These are phyloP conservation scores for Termitomyces sp. DNA, from an alignment of 768 basidiomycete species.

Conservation along the genomic window DNA sequence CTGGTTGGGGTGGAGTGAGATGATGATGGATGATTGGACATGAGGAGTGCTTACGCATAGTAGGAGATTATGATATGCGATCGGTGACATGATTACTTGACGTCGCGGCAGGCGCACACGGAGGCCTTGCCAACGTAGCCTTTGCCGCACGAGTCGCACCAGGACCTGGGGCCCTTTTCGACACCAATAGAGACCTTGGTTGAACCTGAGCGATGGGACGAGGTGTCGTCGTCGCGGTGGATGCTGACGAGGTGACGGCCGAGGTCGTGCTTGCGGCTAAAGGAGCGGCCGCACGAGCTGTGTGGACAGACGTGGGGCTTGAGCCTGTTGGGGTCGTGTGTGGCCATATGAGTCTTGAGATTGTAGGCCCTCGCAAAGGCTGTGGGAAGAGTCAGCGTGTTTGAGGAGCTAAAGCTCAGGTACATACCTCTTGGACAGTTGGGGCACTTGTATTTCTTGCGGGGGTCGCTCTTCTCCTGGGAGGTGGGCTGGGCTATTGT, in stretches of 20 bases:
- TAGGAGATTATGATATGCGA: slow-evolving; percentile 15
- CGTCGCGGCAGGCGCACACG: slow-evolving; percentile 60
- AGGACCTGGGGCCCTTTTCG: slow-evolving; percentile 54
- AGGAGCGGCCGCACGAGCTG: slow-evolving; percentile 81
- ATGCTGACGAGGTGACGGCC: slow-evolving; percentile 87
- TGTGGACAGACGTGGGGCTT: slow-evolving; percentile 91
- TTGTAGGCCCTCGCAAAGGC: slow-evolving; percentile 95
- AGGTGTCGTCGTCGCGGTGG: slow-evolving; percentile 66
- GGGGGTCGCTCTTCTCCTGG: slow-evolving; percentile 51
- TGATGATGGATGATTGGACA: not conserved
- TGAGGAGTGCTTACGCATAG: slow-evolving; percentile 26
- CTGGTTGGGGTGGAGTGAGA: slow-evolving; percentile 10
- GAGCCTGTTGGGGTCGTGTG: slow-evolving; percentile 87
- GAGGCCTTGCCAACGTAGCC: slow-evolving; percentile 53
- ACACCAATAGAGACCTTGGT: slow-evolving; percentile 63
- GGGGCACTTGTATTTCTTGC: slow-evolving; percentile 77
- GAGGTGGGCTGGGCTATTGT: slow-evolving; percentile 41
- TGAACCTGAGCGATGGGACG: slow-evolving; percentile 33
- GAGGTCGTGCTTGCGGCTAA: slow-evolving; percentile 92
- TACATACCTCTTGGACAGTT: slow-evolving; percentile 67
- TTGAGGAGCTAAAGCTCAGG: slow-evolving; percentile 4
- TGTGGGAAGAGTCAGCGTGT: slow-evolving; percentile 23
- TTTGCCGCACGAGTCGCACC: slow-evolving; percentile 77
- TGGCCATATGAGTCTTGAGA: slow-evolving; percentile 92
- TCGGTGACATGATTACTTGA: slow-evolving; percentile 43